Evolutionary conservation across 2,329 filamentous ascomycete species (phyloP), one percentile per base, ranked within the genome.

Genomic region (Dothistroma septosporum): DNA sequence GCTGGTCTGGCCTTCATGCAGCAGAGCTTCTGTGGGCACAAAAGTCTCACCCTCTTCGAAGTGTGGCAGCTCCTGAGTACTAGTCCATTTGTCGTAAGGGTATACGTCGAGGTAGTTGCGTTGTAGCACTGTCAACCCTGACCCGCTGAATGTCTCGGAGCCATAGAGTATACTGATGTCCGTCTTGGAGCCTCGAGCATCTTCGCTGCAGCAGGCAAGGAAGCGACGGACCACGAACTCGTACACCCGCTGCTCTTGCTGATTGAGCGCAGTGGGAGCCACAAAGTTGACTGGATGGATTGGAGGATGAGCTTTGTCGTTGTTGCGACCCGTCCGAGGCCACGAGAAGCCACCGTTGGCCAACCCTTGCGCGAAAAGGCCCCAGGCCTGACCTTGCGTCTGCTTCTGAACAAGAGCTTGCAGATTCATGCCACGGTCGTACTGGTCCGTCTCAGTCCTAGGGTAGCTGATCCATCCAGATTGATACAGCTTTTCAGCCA

Each of bases 401-500:
- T 99, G 94, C 71, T 95, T 97, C 69, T 90, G 85, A 19, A 97
- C 84, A 9, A 99, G 79, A 22, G 82, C 84, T 64, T 84, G 85
- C 21, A 99, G 81, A 72, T 97, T 88, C 79, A 97, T 97, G 4
- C 84, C 93, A 69, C 85, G 86, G 70, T 97, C 92, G 71, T 97
- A 99, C 33, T 93, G 89, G 74, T 99, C 94, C 0, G 94, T 99
- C 75, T 99, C 94, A 0, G 94, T 99, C 76, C 94, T 87, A 1
- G 94, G 94, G 75, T 99, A 99, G 75, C 92, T 97, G 76, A 99
- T 96, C 77, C 92, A 97, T 0, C 94, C 94, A 74, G 89, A 92
- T 53, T 92, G 92, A 78, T 99, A 99, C 1, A 99, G 83, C 5
- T 81, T 80, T 75, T 99, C 94, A 4, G 94, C 94, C 24, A 83